Evolutionary conservation across 2,329 filamentous ascomycete species (phyloP), one percentile per base, ranked within the genome.

Genomic region (Teratosphaeriaceae sp.): DNA sequence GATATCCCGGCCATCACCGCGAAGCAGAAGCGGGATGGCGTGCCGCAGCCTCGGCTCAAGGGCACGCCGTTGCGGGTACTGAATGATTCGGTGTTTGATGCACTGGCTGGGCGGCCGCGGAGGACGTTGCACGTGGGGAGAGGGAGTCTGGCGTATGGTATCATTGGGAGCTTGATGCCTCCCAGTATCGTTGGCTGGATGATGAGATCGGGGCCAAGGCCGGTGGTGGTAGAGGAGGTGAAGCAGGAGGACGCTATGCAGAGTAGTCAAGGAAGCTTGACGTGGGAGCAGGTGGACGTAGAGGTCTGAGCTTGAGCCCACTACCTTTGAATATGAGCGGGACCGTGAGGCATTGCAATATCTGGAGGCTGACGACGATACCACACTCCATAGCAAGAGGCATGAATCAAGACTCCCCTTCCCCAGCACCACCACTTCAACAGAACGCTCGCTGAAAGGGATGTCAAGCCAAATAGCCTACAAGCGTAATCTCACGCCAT

Each of bases 71-170:
- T 94, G 35, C 75, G 86, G 23, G 81, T 85, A 50, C 74, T 98
- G 42, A 86, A 97, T 65, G 83, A 88, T 58, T 82, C 85, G 2
- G 83, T 98, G 8, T 94, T 96, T 61, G 90, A 97, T 61, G 86
- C 92, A 24, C 77, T 97, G 50, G 76, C 79, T 33, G 76, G 76
- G 52, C 61, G 62, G 38, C 76, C 74, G 20, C 72, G 70, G 36
- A 71, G 77, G 26, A 77, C 85, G 1, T 78, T 90, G 51, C 82
- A 86, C 44, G 84, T 96, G 13, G 92, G 92, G 1, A 79, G 88
- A 40, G 92, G 92, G 5, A 87, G 88, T 39, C 74, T 84, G 43
- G 73, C 88, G 1, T 97, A 97, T 64, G 85, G 86, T 29, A 74
- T 96, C 22, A 84, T 97, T 6, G 92, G 89, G 5, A 76, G 78